Evolutionary conservation across 257 asterid species (phyloP), one percentile per base, ranked within the genome.

Genomic region (Fraxinus cuspidata): DNA sequence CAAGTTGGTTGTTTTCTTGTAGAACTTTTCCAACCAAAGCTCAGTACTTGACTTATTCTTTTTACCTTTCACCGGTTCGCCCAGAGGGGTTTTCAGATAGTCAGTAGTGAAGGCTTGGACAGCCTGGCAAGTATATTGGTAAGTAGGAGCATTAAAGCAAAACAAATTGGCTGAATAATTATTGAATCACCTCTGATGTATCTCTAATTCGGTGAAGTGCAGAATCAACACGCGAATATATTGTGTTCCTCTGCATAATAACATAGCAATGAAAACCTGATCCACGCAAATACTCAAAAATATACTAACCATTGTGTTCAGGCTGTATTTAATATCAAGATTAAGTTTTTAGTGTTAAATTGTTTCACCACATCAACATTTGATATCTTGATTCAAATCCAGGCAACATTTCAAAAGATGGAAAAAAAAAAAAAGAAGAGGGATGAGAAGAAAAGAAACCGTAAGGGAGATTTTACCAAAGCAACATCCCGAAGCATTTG

Each of bases 21-120:
- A 89, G 84, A 96, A 96, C 83, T 93, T 96, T 84, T 96, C 98
- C 87, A 96, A 80, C 99, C 99, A 96, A 31, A 96, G 90, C 80
- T 91, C 98, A 0, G 99, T 90, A 89, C 86, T 85, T 21, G 99
- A 21, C 86, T 92, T 96, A 80, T 96, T 96, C 91, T 84, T 93
- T 83, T 90, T 90, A 83, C 98, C 97, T 91, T 86, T 93, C 77
- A 96, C 98, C 1, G 99, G 92, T 83, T 96, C 98, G 67, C 99
- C 99, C 28, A 93, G 88, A 60, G 99, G 97, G 65, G 99, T 96
- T 84, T 88, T 93, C 71, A 96, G 91, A 83, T 91, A 87, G 77
- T 96, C 96, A 56, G 90, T 56, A 38, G 96, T 97, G 77, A 96
- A 96, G 84, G 86, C 78, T 92, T 96, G 99, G 72, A 96, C 97